Percentiles rank a stretch among this genome's conserved stretches.
phyloP scores from a whole-genome alignment of 2,329 filamentous ascomycete genomes.

The Botrytis medusae region DNA sequence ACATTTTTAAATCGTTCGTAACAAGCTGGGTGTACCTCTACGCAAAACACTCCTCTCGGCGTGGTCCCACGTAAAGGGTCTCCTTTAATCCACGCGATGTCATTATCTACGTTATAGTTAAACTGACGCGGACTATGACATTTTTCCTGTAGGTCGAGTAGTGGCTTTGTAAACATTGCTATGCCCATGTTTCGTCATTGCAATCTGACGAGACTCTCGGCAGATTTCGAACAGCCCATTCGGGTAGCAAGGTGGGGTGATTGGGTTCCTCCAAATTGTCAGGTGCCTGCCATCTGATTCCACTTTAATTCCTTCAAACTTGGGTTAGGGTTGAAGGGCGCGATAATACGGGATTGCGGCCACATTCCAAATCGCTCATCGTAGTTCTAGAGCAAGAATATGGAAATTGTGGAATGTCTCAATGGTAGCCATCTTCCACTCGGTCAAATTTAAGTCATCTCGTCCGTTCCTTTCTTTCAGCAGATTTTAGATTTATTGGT shows the following conservation, averaged over 20 bases:
- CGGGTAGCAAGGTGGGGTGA: neutral
- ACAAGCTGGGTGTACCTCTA: rapidly evolving
- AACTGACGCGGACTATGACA: neutral
- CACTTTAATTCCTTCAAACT: neutral
- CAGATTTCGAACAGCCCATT: neutral
- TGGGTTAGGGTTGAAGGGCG: neutral
- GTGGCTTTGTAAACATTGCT: neutral
- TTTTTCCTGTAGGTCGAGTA: neutral
- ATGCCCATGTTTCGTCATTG: neutral
- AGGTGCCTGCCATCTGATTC: neutral
- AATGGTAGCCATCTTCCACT: neutral
- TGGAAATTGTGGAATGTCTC: neutral
- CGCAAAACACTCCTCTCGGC: rapidly evolving
- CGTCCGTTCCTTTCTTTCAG: neutral
- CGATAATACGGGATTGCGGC: neutral
- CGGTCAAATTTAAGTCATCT: neutral
- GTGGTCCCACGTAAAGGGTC: neutral
- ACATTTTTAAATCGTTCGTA: neutral
- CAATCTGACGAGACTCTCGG: neutral
- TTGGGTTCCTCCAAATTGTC: neutral
- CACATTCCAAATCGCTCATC: neutral
- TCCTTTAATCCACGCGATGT: neutral
- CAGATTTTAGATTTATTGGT: neutral
- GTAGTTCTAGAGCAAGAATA: neutral
- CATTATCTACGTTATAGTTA: neutral